Conservation (phyloP, 441 rosid genomes). For the Populus hybrid region DNA sequence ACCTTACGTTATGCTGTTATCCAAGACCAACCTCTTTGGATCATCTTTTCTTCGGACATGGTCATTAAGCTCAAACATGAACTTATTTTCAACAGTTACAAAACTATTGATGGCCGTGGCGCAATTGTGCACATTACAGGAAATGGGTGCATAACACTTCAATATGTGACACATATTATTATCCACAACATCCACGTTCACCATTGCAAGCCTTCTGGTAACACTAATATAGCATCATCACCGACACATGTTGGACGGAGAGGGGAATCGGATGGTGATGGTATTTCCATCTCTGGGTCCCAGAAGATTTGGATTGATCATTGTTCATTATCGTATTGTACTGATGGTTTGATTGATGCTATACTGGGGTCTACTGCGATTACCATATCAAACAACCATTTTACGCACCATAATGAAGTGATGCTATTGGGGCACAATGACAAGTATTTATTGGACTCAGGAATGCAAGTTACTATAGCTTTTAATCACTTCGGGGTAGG, state of each 20-base stretch:
- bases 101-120: conserved; percentile 88
- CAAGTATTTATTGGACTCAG: conserved; percentile 41
- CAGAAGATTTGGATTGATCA: conserved; percentile 88
- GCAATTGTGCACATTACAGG: conserved; percentile 61
- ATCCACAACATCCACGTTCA: conserved; percentile 77
- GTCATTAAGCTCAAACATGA: conserved; percentile 65
- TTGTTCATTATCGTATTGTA: conserved; percentile 62
- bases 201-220: conserved; percentile 79
- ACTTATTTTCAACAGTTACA: conserved; percentile 74
- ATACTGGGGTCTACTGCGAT: conserved; percentile 87
- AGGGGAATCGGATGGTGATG: conserved; percentile 85
- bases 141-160: conserved; percentile 70
- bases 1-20: conserved; percentile 82
- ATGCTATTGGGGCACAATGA: conserved; percentile 88
- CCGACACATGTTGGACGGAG: conserved; percentile 65
- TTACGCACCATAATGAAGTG: conserved; percentile 78
- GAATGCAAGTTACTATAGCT: conserved; percentile 85
- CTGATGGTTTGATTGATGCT: conserved; percentile 75
- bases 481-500: conserved; percentile 68
- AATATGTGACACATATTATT: conserved; percentile 65
- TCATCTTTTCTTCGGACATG: conserved; percentile 65
- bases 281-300: conserved; percentile 69
- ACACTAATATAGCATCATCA: conserved; percentile 57
- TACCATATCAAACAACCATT: conserved; percentile 69
- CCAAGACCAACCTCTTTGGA: conserved; percentile 86